Percentiles rank a stretch among this genome's conserved stretches.
phyloP scores from a whole-genome alignment of 78 protist species.

The Planoprotostelium fungivorum region DNA sequence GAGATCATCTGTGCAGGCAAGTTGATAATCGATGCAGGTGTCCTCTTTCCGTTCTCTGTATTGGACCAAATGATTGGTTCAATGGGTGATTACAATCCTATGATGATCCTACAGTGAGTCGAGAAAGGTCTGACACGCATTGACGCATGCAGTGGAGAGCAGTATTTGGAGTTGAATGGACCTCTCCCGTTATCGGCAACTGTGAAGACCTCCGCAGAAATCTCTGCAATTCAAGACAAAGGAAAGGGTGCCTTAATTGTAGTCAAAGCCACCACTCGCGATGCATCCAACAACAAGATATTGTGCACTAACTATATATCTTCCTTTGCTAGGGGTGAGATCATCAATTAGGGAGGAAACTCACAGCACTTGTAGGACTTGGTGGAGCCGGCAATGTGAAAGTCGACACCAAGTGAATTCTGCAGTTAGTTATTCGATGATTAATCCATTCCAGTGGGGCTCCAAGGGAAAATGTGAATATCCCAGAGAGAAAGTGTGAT shows the following conservation, averaged over 20 bases:
- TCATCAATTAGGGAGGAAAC: too few species aligned
- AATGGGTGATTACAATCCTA: neutral
- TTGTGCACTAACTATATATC: conserved; percentile 30
- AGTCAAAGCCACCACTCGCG: conserved; percentile 16
- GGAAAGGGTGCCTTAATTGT: conserved; percentile 45
- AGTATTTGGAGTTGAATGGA: conserved; percentile 18
- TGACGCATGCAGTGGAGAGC: conserved; percentile 38
- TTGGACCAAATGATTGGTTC: neutral
- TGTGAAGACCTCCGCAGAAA: conserved; percentile 21
- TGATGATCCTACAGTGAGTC: conserved; percentile 17
- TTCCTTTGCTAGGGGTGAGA: conserved; percentile 33
- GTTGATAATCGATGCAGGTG: conserved; percentile 11
- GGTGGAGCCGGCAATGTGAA: conserved; percentile 39
- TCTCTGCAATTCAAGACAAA: conserved; percentile 22
- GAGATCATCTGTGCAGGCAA: neutral
- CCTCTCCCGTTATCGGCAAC: conserved; percentile 21
- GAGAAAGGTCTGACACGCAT: conserved; percentile 1
- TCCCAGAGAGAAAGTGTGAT: neutral
- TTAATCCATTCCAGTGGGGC: too few species aligned
- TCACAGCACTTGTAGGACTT: too few species aligned
- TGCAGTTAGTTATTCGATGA: neutral
- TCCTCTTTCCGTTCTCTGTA: conserved; percentile 30
- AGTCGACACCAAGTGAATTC: neutral
- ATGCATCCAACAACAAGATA: conserved; percentile 7
- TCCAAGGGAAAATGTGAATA: too few species aligned